Base-by-base conservation (phyloP, 805 yeast genomes). In the Geotrichum ghanense region DNA sequence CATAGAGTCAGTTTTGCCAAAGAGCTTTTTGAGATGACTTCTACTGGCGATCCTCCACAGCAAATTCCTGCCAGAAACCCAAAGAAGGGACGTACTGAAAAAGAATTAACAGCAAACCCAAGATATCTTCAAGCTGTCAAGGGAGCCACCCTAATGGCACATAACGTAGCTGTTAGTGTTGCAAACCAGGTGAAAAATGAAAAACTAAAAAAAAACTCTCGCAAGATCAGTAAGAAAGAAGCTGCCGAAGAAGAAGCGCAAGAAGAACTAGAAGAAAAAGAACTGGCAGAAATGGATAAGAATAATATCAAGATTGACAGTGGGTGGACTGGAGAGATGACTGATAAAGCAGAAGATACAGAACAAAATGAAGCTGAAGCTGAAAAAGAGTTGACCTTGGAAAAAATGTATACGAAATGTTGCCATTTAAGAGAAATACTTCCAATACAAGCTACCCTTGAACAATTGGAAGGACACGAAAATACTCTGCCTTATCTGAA, bases 41-140 rank as follows among this genome's bases (percentile, higher is more conserved):
- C 10, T n/a, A n/a, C 37, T 31, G 37, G 37, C 5, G 96, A 89
- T 62, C 97, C 97, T 1, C 95, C 95, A 1, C 97, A 89, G 58
- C 95, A 88, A 60, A 83, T 89, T 50, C 97, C 97, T 1, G 83
- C 95, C 1, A 68, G 95, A 57, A 74, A 72, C 50, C 96, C 97
- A 4, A 71, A 81, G 53, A 72, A 74, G 54, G 96, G 97, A 20
- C 22, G 45, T 2, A 45, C 37, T 26, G 42, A 48, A 19, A 22
- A 37, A 4, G 37, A 16, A 40, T 20, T 43, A 2, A 35, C 46
- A 2, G 42, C 46, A 17, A 31, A 31, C 23, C 24, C 47, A 2
- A 34, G 46, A 35, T 17, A 20, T 35, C 3, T 34, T 42, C 14
- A 37, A 40, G 14, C 42, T 23, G 41, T 31, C 9, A 16, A 10